These are phyloP conservation scores for Teratosphaeria destructans DNA, from an alignment of 2,329 filamentous ascomycete species.

Conservation along the genomic window DNA sequence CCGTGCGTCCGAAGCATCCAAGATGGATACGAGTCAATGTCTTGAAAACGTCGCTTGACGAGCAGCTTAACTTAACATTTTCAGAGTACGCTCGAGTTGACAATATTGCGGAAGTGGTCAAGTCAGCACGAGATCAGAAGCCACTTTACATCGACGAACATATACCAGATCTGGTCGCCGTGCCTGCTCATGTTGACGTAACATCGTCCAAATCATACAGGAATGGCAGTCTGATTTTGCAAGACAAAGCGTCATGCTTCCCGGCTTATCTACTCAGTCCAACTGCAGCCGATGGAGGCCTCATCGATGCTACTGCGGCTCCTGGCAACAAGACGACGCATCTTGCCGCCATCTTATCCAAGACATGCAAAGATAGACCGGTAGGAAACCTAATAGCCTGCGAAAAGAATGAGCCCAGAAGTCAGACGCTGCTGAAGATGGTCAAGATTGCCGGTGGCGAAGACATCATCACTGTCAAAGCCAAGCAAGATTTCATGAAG, in stretches of 20 bases:
- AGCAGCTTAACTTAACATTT: conserved; percentile 69
- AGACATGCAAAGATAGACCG: conserved; percentile 27
- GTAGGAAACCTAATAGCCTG: conserved; percentile 60
- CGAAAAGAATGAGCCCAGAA: conserved; percentile 62
- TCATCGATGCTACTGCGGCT: conserved; percentile 88
- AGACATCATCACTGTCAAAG: conserved; percentile 54
- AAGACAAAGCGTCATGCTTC: conserved; percentile 96
- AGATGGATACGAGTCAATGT: conserved; percentile 87
- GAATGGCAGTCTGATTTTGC: conserved; percentile 70
- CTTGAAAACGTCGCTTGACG: conserved; percentile 57
- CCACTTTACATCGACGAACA: conserved; percentile 64
- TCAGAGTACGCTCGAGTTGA: conserved; percentile 43
- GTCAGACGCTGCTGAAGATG: conserved; percentile 75
- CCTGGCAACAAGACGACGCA: conserved; percentile 98
- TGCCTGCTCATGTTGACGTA: conserved; percentile 62
- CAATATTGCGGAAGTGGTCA: conserved; percentile 6
- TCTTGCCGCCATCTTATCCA: conserved; percentile 59
- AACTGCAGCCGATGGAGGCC: conserved; percentile 54
- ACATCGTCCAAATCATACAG: conserved; percentile 64
- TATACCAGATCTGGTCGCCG: conserved; percentile 72
- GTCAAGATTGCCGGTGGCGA: conserved; percentile 64
- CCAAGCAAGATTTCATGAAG: conserved; percentile 71
- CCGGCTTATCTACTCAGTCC: conserved; percentile 79
- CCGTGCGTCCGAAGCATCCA: conserved; percentile 45
- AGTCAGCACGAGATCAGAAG: conserved; percentile 28